These are phyloP conservation scores for Gossypium longicalyx DNA, from an alignment of 345 rosid genomes.

Conservation along the genomic window DNA sequence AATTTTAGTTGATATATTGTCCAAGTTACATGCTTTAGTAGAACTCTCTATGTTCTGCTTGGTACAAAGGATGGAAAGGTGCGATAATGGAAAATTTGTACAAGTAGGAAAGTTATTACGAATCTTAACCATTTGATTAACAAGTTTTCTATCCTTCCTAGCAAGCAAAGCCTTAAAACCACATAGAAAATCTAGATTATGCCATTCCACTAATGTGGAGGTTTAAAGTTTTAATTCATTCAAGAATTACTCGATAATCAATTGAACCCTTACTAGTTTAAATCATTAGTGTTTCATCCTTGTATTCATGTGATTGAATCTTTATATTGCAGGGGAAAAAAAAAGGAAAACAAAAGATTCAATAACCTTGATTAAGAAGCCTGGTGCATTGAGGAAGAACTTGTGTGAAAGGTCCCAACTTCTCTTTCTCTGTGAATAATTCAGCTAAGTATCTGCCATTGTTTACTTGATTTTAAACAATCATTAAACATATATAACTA, in stretches of 20 bases:
- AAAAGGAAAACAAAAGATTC: conserved; percentile 12
- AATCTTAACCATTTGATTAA: neutral
- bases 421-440: conserved; percentile 73
- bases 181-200: neutral
- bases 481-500: neutral
- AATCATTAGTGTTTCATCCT: neutral
- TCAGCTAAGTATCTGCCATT: conserved; percentile 76
- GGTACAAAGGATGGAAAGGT: neutral
- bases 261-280: neutral
- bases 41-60: neutral
- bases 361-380: conserved; percentile 6
- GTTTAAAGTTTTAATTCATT: neutral
- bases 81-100: neutral
- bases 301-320: neutral
- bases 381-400: conserved; percentile 18
- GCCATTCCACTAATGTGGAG: neutral
- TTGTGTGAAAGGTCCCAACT: conserved; percentile 69
- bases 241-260: neutral
- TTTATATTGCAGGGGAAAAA: neutral
- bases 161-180: neutral
- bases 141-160: neutral
- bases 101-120: too few relatives aligned
- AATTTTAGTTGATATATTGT: neutral
- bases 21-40: neutral
- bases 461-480: neutral